Conservation (phyloP, 768 basidiomycete genomes). For the Suillus subalutaceus region DNA sequence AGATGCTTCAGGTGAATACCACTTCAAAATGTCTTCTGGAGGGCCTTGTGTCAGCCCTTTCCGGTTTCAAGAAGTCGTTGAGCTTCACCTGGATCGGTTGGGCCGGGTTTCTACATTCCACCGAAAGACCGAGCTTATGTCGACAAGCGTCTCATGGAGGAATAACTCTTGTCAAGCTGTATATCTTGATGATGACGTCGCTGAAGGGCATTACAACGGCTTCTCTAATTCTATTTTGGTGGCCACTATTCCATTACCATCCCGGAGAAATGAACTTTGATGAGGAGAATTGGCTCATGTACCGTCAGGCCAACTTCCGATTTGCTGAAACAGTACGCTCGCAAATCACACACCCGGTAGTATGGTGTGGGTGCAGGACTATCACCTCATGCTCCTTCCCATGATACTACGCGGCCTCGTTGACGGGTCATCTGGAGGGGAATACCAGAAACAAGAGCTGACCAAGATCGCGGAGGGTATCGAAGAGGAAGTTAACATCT, state of each 20-base stretch:
- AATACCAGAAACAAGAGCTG: conserved; percentile 62
- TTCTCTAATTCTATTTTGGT: conserved; percentile 99
- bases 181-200: conserved; percentile 96
- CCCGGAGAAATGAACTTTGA: conserved; percentile 99
- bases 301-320: conserved; percentile 93
- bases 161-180: conserved; percentile 98
- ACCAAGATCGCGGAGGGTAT: conserved; percentile 75
- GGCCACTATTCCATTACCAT: conserved; percentile 99
- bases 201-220: conserved; percentile 97
- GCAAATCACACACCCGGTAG: conserved; percentile 81
- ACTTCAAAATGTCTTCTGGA: conserved; percentile 99
- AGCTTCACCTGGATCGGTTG: conserved; percentile 98
- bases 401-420: conserved; percentile 91
- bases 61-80: conserved; percentile 98
- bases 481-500: conserved; percentile 45
- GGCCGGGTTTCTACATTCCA: conserved; percentile 94
- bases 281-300: conserved; percentile 97
- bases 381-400: conserved; percentile 96
- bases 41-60: conserved; percentile 96
- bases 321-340: conserved; percentile 89
- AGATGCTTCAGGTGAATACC: conserved; percentile 90
- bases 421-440: conserved; percentile 65
- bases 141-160: conserved; percentile 90
- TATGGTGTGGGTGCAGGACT: conserved; percentile 99
- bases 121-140: conserved; percentile 88